Evolutionary conservation across 1,284 basidiomycete genomes (phyloP).

Genomic region (Moniliophthora roreri): DNA sequence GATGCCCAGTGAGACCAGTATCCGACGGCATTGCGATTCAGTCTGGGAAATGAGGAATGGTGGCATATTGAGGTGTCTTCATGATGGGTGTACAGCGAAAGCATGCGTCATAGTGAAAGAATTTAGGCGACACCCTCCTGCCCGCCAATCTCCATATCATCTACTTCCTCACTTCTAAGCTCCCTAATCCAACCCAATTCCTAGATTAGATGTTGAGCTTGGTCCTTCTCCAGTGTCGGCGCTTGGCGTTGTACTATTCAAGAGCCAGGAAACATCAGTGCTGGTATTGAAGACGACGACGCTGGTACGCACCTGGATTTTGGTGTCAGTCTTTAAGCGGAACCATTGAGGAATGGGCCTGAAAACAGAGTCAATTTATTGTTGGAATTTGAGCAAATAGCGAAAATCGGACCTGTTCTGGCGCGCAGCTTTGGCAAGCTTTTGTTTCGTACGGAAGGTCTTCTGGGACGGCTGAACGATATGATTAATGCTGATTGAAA

Average conservation of each 20-base stretch:
- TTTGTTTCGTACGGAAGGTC: constrained; percentile 94
- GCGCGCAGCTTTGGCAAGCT: constrained; percentile 92
- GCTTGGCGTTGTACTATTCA: constrained; percentile 84
- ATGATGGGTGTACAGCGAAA: no score
- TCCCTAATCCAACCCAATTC: neutral
- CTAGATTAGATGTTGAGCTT: constrained; percentile 85
- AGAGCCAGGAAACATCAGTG: constrained; percentile 3
- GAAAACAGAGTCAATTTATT: constrained; percentile 14
- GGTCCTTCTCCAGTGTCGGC: constrained; percentile 93
- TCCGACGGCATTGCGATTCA: no score
- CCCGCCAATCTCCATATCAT: no score
- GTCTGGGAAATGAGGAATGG: no score
- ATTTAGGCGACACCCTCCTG: no score
- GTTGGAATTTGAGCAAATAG: constrained; percentile 6
- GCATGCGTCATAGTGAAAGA: no score
- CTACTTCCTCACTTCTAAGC: no score
- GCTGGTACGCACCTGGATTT: constrained; percentile 78
- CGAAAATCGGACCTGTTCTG: constrained; percentile 89
- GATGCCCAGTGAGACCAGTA: no score
- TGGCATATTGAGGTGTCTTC: no score
- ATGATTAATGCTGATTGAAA: constrained; percentile 1
- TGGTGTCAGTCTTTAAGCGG: constrained; percentile 94
- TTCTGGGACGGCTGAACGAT: constrained; percentile 90
- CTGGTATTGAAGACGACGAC: neutral
- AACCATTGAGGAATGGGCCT: constrained; percentile 99